Evolutionary conservation across 2,329 filamentous ascomycete species (phyloP), one percentile per base, ranked within the genome.

Genomic region (Neonectria ditissima): DNA sequence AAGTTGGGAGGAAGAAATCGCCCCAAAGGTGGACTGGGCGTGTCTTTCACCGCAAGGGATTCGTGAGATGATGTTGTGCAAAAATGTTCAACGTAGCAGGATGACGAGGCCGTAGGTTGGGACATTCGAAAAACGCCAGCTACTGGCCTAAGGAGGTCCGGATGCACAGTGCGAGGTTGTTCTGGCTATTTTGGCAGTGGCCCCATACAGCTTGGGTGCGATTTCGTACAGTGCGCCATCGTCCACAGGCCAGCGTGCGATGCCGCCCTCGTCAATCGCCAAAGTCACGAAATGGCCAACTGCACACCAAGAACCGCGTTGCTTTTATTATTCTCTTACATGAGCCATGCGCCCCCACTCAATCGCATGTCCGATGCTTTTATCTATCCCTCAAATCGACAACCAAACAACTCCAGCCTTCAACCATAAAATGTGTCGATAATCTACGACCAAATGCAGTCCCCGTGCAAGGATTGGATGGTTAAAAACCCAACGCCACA

Each of bases 311-410:
- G 9, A 44, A 7, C 22, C 32, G 20, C 6, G 18, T 47, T 55
- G 18, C 20, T 55, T 62, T 51, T 50, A 56, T 22, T 54, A 52
- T 16, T 39, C 44, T 43, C 24, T 57, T 57, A 55, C 54, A 20
- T 41, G 39, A 63, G 22, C 60, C 47, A 34, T 53, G 43, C 52
- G 48, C 57, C 57, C 65, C 41, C 32, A 30, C 63, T 59, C 55
- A 56, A 37, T 56, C 53, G 59, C 48, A 10, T 63, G 55, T 65
- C 34, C 43, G 16, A 65, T 64, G 43, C 57, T 63, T 68, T 67
- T 69, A 58, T 73, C 69, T 73, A 73, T 65, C 61, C 67, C 63
- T 24, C 59, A 71, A 73, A 69, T 62, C 39, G 48, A 65, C 55
- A 69, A 57, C 62, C 61, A 48, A 59, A 48, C 64, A 74, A 74